A percentile compares a stretch with the other conserved stretches of the same genome.
These are phyloP conservation scores for Recurvomyces mirabilis DNA, from an alignment of 495 filamentous ascomycete genomes.

Conservation along the genomic window DNA sequence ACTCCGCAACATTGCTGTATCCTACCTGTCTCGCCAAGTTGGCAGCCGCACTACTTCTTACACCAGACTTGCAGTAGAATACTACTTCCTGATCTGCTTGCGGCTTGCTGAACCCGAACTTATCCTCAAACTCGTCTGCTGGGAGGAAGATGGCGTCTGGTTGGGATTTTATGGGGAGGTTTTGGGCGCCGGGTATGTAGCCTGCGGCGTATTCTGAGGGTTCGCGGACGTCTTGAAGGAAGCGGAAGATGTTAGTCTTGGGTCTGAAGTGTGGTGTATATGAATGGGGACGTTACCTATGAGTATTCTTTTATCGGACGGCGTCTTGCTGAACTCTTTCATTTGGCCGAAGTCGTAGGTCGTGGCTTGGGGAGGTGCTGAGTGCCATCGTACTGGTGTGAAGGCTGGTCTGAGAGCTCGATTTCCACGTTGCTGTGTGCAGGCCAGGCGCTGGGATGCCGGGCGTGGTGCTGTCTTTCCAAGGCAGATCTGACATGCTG, in stretches of 20 bases:
- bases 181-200: conserved; percentile 65
- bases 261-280: not conserved
- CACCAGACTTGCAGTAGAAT: conserved; percentile 89
- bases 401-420: conserved; percentile 5
- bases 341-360: conserved; percentile 23
- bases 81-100: conserved; percentile 47
- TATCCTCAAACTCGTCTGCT: conserved; percentile 64
- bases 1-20: conserved; percentile 65
- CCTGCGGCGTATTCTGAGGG: conserved; percentile 62
- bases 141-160: conserved; percentile 68
- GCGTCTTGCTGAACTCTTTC: conserved; percentile 22
- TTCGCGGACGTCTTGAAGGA: conserved; percentile 73
- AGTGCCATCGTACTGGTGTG: conserved; percentile 10
- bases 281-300: conserved; percentile 20
- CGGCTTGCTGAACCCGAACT: conserved; percentile 58
- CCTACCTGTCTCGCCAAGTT: conserved; percentile 65
- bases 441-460: too few relatives aligned
- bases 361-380: conserved; percentile 8
- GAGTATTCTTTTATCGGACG: conserved; percentile 27
- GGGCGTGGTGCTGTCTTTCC: too few relatives aligned
- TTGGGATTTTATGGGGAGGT: conserved; percentile 64
- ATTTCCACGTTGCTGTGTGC: not conserved
- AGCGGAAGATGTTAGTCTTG: conserved; percentile 3
- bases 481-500: too few relatives aligned
- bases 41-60: conserved; percentile 71